These are phyloP conservation scores for Globisporangium radiosum DNA, from an alignment of 352 stramenopile species.

Conservation along the genomic window DNA sequence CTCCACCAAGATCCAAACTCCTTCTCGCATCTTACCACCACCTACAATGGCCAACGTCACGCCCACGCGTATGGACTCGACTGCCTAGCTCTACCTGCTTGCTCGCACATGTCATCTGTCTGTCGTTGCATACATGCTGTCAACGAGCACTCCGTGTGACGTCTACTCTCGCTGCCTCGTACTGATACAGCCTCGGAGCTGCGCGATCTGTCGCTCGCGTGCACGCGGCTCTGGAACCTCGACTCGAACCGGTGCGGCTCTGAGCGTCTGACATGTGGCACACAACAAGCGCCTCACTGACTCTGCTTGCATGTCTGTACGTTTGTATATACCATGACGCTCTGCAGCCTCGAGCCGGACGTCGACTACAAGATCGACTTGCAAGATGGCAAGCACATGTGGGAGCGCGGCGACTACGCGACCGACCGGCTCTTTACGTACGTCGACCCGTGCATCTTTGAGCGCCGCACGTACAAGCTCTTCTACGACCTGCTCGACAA, in stretches of 20 bases:
- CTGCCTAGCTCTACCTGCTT: neutral
- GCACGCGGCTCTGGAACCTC: constrained; percentile 90
- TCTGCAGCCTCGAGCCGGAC: constrained; percentile 65
- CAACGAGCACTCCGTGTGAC: neutral
- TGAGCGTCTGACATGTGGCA: too few relatives aligned
- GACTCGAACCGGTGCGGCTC: constrained; percentile 72
- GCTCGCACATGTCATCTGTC: neutral
- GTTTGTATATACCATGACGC: neutral
- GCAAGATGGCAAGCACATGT: constrained; percentile 89
- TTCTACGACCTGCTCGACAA: constrained; percentile 90
- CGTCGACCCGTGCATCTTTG: constrained; percentile 81
- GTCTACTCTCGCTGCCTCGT: too few relatives aligned
- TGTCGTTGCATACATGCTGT: neutral
- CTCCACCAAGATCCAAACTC: neutral
- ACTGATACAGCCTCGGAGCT: constrained; percentile 27
- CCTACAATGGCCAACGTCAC: constrained; percentile 31
- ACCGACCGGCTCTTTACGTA: constrained; percentile 88
- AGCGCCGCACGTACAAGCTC: constrained; percentile 87
- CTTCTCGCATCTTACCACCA: neutral
- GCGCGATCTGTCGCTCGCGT: constrained; percentile 62
- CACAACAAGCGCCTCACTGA: neutral
- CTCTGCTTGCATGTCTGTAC: neutral
- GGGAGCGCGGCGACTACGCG: constrained; percentile 83
- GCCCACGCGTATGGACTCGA: constrained; percentile 31
- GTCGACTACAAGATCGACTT: constrained; percentile 93